A percentile compares a stretch with the other conserved stretches of the same genome.
Conservation (phyloP, 345 rosid genomes). For the Xanthoceras sorbifolium region DNA sequence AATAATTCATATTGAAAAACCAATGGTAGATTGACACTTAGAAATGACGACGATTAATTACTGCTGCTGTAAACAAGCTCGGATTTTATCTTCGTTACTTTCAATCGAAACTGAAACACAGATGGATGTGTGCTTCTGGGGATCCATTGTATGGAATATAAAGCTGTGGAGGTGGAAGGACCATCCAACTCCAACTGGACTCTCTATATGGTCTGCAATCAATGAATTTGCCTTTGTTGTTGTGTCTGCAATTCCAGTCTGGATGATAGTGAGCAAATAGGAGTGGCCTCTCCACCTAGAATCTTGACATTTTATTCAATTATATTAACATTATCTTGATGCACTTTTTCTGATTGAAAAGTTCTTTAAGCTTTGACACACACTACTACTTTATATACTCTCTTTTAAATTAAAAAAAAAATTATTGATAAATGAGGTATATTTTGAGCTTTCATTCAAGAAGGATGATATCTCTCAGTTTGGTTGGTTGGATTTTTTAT, state of each 20-base stretch:
- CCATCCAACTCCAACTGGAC: too few relatives aligned
- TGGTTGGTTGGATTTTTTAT: too few relatives aligned
- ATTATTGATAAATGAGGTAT: too few relatives aligned
- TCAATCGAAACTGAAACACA: too few relatives aligned
- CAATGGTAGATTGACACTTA: neutral
- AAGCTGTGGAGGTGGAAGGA: neutral
- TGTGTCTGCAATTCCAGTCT: too few relatives aligned
- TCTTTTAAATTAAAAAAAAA: too few relatives aligned
- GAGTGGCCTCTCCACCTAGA: neutral
- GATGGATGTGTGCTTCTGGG: too few relatives aligned
- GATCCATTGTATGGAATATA: neutral
- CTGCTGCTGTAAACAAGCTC: neutral
- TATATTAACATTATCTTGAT: too few relatives aligned
- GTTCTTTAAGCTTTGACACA: neutral
- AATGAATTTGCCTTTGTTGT: neutral
- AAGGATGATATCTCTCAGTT: too few relatives aligned
- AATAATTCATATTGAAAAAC: too few relatives aligned
- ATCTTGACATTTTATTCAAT: neutral
- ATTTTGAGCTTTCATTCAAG: too few relatives aligned
- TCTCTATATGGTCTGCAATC: neutral
- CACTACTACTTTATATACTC: too few relatives aligned
- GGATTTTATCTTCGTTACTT: neutral
- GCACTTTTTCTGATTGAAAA: neutral
- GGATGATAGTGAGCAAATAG: neutral
- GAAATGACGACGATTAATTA: neutral